Evolutionary conservation across 306 rosid genomes (phyloP), one percentile per base, ranked within the genome.

Genomic region (Trifolium dubium): DNA sequence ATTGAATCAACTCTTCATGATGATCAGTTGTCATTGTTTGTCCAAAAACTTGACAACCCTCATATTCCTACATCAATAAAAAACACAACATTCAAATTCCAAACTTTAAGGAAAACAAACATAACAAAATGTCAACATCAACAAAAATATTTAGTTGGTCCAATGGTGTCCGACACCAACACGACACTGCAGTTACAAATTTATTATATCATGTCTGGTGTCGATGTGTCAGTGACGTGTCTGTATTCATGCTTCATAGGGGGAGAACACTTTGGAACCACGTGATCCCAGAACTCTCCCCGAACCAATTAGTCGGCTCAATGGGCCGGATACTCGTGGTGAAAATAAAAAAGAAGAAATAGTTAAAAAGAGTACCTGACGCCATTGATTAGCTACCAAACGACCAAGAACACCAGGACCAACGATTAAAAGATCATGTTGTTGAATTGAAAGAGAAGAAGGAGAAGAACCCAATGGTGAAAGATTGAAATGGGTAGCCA

Each of bases 391-490:
- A 32, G 97, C 99, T 0, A 94, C 96, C 61, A 92, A 82, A 63
- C 99, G 96, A 58, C 97, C 99, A 14, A 94, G 94, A 81, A 92
- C 89, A 0, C 99, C 99, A 1, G 99, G 97, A 72, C 99, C 99
- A 14, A 92, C 97, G 17, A 94, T 86, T 19, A 94, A 82, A 56
- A 94, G 86, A 71, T 89, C 89, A 6, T 88, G 78, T 8, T 83
- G 76, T 74, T 92, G 89, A 59, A 90, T 76, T 31, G 70, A 4
- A 5, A 49, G 83, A 66, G 92, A 77, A 58, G 90, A 77, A 58
- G 89, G 80, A 18, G 87, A 58, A 56, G 34, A 53, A 44, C 56
- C 77, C 72, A 81, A 73, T 43, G 83, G 82, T 37, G 81, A 73
- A 64, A 79, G 79, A 18, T 79, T 87, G 55, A 82, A 75, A 34